Evolutionary conservation across 2,329 filamentous ascomycete genomes (phyloP).

Genomic region (Xylariaceae sp.): DNA sequence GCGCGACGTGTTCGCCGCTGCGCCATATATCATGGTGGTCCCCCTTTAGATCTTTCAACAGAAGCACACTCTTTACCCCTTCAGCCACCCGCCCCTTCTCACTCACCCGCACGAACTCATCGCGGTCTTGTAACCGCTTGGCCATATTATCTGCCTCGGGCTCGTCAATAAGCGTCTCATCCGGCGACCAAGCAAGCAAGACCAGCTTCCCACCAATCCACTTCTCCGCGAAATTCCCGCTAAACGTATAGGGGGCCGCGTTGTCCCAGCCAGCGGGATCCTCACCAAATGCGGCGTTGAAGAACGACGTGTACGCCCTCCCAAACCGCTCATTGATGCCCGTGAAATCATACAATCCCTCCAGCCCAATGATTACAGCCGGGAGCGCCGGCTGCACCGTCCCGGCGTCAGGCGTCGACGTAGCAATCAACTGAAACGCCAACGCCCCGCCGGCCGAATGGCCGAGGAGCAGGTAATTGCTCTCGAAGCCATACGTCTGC

Average conservation of each 20-base stretch:
- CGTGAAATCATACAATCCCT: slow-evolving; percentile 62
- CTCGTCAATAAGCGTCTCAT: slow-evolving; percentile 49
- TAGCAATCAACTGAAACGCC: slow-evolving; percentile 53
- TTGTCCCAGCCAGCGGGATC: slow-evolving; percentile 45
- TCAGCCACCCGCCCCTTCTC: background rate
- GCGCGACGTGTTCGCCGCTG: slow-evolving; percentile 52
- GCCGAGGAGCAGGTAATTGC: slow-evolving; percentile 51
- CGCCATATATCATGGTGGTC: slow-evolving; percentile 61
- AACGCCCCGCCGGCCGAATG: slow-evolving; percentile 62
- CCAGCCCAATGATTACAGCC: slow-evolving; percentile 52
- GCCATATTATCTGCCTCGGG: slow-evolving; percentile 56
- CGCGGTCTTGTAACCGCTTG: slow-evolving; percentile 37
- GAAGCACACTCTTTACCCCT: slow-evolving; percentile 27
- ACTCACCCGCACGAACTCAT: slow-evolving; percentile 26
- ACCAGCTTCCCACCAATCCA: slow-evolving; percentile 33
- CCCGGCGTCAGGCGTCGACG: slow-evolving; percentile 25
- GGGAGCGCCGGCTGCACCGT: slow-evolving; percentile 36
- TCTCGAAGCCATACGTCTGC: slow-evolving; percentile 38
- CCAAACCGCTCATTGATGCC: slow-evolving; percentile 45
- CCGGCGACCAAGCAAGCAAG: slow-evolving; percentile 42
- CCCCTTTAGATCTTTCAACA: slow-evolving; percentile 46
- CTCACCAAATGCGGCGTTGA: slow-evolving; percentile 57
- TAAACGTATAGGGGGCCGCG: slow-evolving; percentile 49
- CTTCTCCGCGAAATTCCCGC: slow-evolving; percentile 37
- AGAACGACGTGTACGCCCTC: slow-evolving; percentile 51